Conservation (phyloP, 164 flowering plant species). For the Nymphaea colorata region DNA sequence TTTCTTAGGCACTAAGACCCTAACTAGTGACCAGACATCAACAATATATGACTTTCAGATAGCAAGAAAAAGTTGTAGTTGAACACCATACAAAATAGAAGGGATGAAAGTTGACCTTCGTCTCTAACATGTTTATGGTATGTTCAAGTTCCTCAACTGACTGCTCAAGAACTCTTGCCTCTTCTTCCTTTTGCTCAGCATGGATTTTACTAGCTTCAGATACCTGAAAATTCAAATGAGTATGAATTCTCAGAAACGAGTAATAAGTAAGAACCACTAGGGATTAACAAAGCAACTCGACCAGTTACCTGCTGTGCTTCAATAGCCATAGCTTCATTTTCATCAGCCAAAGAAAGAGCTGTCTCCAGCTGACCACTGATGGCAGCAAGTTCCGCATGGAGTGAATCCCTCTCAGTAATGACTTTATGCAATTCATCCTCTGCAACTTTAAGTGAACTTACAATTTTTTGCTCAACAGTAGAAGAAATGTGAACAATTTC, state of each 20-base stretch:
- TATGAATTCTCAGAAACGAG: not conserved
- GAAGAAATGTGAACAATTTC: constrained; percentile 44
- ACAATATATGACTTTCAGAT: too few species aligned
- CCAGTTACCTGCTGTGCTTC: constrained; percentile 74
- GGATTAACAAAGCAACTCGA: not conserved
- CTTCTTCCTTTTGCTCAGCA: constrained; percentile 93
- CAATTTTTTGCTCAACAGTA: constrained; percentile 26
- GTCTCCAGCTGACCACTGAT: constrained; percentile 54
- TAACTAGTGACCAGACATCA: too few species aligned
- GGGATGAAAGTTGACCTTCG: constrained; percentile 32
- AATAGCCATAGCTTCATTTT: constrained; percentile 74
- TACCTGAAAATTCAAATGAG: constrained; percentile 24
- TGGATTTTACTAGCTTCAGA: constrained; percentile 65
- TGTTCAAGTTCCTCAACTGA: constrained; percentile 84
- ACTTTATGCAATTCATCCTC: constrained; percentile 34
- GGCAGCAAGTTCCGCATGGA: constrained; percentile 33
- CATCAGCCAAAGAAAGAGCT: constrained; percentile 66
- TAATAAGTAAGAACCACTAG: not conserved
- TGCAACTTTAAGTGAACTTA: constrained; percentile 22
- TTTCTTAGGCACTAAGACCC: not conserved
- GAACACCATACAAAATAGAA: too few species aligned
- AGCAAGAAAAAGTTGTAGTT: too few species aligned
- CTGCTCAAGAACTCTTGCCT: constrained; percentile 66
- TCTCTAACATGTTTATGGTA: constrained; percentile 73
- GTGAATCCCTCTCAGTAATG: constrained; percentile 39